A percentile compares a stretch with the other conserved stretches of the same genome.
Conservation (phyloP, 2,329 filamentous ascomycete genomes). For the Ceratocystis huliohia region DNA sequence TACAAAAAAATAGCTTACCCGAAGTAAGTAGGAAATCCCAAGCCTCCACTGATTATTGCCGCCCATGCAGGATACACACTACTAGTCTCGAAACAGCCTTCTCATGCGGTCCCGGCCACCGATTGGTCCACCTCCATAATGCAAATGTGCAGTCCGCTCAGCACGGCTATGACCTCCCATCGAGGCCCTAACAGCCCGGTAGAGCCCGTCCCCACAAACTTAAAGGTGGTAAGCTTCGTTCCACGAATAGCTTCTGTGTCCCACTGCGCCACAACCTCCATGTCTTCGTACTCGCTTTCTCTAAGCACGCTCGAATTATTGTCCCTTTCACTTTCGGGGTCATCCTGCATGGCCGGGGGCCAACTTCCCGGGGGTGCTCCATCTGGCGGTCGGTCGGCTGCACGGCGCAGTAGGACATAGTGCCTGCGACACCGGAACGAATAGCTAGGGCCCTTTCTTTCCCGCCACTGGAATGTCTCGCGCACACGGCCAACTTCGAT, state of each 20-base stretch:
- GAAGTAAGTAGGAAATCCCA: neutral
- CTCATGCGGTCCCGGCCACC: neutral
- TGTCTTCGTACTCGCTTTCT: slow-evolving; percentile 26
- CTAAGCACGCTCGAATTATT: slow-evolving; percentile 19
- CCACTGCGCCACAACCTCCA: slow-evolving; percentile 35
- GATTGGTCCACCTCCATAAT: slow-evolving; percentile 12
- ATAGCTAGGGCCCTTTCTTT: slow-evolving; percentile 26
- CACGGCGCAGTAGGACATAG: slow-evolving; percentile 33
- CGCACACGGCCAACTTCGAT: slow-evolving; percentile 27
- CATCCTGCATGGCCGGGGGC: neutral
- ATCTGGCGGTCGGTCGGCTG: slow-evolving; percentile 19
- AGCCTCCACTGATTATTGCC: neutral
- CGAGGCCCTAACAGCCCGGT: slow-evolving; percentile 32
- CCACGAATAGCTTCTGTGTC: slow-evolving; percentile 26
- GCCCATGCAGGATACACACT: too few species aligned
- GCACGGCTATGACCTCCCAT: slow-evolving; percentile 34
- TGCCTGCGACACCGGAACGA: slow-evolving; percentile 28
- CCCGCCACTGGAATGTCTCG: slow-evolving; percentile 35
- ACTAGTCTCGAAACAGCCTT: too few species aligned
- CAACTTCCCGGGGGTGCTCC: slow-evolving; percentile 10
- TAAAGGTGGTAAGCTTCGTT: slow-evolving; percentile 30
- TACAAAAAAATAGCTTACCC: neutral
- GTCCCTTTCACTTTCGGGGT: neutral
- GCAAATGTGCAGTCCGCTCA: slow-evolving; percentile 12
- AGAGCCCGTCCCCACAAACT: slow-evolving; percentile 31